phyloP scores from a whole-genome alignment of 1,284 basidiomycete genomes.

The Tausonia pullulans region DNA sequence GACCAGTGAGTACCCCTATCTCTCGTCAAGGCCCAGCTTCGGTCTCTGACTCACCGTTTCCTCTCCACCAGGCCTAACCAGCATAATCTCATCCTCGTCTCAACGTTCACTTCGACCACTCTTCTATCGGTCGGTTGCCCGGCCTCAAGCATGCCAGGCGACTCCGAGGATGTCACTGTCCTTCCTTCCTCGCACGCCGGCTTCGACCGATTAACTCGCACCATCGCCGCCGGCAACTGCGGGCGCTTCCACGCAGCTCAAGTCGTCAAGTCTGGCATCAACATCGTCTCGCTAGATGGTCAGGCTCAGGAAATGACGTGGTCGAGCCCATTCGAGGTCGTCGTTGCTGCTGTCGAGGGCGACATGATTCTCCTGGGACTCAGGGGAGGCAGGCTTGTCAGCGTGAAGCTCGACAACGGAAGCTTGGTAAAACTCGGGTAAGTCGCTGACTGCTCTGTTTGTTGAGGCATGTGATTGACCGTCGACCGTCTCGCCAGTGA shows the following conservation, averaged over 20 bases:
- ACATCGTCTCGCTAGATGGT: too few species aligned
- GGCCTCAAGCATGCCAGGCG: conserved; percentile 15
- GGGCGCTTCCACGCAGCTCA: conserved; percentile 45
- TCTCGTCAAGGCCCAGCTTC: too few species aligned
- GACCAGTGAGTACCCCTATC: too few species aligned
- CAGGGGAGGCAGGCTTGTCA: conserved; percentile 45
- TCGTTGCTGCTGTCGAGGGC: conserved; percentile 53
- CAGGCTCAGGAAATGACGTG: too few species aligned
- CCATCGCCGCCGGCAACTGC: conserved; percentile 55
- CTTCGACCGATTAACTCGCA: conserved; percentile 38
- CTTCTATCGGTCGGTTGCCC: conserved; percentile 35
- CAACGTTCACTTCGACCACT: conserved; percentile 20
- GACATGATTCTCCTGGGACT: conserved; percentile 57
- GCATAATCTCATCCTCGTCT: conserved; percentile 20
- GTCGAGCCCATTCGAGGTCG: conserved; percentile 38
- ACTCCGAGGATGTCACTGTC: conserved; percentile 30
- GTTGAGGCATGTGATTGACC: background rate
- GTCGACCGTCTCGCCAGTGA: conserved; percentile 5
- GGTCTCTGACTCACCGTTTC: too few species aligned
- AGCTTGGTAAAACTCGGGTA: conserved; percentile 17
- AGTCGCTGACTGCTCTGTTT: background rate
- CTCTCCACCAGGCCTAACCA: too few species aligned
- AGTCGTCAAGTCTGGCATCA: conserved; percentile 46
- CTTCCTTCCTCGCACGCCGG: conserved; percentile 13
- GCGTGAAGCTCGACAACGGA: conserved; percentile 40